A percentile compares a stretch with the other conserved stretches of the same genome.
These are phyloP conservation scores for Cocos nucifera DNA, from an alignment of 176 grass and related monocot genomes.

Conservation along the genomic window DNA sequence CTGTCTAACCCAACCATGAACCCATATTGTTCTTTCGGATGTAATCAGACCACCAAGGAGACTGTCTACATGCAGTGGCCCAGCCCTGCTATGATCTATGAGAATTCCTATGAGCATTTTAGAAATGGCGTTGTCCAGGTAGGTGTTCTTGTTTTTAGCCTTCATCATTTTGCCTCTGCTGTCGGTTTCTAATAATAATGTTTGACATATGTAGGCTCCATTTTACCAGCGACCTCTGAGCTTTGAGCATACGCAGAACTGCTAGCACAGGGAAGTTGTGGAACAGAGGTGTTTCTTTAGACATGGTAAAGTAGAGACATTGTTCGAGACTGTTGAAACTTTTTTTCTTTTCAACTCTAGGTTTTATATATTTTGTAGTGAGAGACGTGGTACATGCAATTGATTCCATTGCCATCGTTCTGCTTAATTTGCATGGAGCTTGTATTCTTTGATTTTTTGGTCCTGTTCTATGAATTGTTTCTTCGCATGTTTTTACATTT, in stretches of 20 bases:
- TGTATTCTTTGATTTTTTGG: slow-evolving; percentile 1
- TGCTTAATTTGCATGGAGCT: background rate
- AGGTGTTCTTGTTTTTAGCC: background rate
- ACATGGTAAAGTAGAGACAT: too few relatives aligned
- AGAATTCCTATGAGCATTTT: slow-evolving; percentile 14
- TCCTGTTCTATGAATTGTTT: background rate
- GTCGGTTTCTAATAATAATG: background rate
- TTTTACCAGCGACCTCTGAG: slow-evolving; percentile 14
- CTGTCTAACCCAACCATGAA: background rate
- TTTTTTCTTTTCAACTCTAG: too few relatives aligned
- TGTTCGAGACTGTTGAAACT: too few relatives aligned
- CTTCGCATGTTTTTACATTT: too few relatives aligned
- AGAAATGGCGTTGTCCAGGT: slow-evolving; percentile 13
- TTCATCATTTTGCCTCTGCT: too few relatives aligned
- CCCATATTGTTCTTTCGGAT: slow-evolving; percentile 6
- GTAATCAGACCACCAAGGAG: slow-evolving; percentile 4
- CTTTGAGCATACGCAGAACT: slow-evolving; percentile 21
- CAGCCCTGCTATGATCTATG: slow-evolving; percentile 10
- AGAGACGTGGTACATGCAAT: too few relatives aligned
- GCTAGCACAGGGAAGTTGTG: slow-evolving; percentile 3
- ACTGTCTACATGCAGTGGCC: slow-evolving; percentile 20
- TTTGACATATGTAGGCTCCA: slow-evolving; percentile 3
- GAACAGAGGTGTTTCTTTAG: too few relatives aligned
- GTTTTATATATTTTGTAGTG: too few relatives aligned
- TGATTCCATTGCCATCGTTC: background rate